Conservation (phyloP, 352 stramenopile species). For the Stephanocyclus meneghinianus region DNA sequence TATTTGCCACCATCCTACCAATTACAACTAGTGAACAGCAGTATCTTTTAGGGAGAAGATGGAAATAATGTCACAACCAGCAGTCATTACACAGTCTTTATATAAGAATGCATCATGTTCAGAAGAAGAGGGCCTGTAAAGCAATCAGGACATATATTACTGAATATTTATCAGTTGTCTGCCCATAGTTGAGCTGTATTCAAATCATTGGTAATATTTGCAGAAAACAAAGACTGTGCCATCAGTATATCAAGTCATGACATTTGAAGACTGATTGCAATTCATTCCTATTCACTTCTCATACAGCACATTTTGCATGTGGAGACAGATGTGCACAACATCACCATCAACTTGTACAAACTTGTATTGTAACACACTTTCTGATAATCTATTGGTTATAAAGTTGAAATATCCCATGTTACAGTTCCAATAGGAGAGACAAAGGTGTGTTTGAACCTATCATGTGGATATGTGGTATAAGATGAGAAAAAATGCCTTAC, state of each 20-base stretch:
- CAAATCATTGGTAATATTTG: background rate
- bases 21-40: background rate
- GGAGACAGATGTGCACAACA: background rate
- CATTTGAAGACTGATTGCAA: conserved; percentile 56
- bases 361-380: conserved; percentile 54
- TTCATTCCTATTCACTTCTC: conserved; percentile 69
- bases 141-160: conserved; percentile 68
- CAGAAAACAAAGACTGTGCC: background rate
- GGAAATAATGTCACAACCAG: conserved; percentile 33
- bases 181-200: conserved; percentile 26
- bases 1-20: too few relatives aligned
- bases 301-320: conserved; percentile 11
- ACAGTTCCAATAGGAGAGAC: conserved; percentile 66
- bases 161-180: conserved; percentile 61
- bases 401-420: conserved; percentile 51
- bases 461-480: conserved; percentile 26
- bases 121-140: conserved; percentile 42
- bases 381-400: conserved; percentile 76
- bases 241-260: conserved; percentile 33
- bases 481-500: conserved; percentile 24
- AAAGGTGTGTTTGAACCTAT: conserved; percentile 57
- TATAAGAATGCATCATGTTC: conserved; percentile 6
- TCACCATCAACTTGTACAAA: conserved; percentile 35
- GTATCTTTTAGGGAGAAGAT: conserved; percentile 42
- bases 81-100: conserved; percentile 39